Evolutionary conservation across 192 early-diverging fungal species (phyloP).

Genomic region (Geranomyces variabilis): DNA sequence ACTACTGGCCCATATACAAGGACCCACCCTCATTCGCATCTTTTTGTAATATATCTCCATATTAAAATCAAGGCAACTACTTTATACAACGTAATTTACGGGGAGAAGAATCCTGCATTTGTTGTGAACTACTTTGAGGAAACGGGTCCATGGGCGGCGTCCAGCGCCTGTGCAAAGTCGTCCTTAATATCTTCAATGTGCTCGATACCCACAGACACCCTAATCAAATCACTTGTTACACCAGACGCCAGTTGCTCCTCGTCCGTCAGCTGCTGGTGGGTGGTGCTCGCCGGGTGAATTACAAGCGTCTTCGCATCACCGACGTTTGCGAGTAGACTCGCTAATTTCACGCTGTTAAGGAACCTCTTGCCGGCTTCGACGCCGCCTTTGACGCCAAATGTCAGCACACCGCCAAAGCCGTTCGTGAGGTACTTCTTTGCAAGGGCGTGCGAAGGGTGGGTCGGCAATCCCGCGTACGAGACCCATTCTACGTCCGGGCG

Average conservation of each 20-base stretch:
- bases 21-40: too few relatives aligned
- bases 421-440: constrained; percentile 82
- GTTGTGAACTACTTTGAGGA: not conserved
- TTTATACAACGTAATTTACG: too few relatives aligned
- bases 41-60: too few relatives aligned
- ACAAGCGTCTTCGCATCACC: constrained; percentile 90
- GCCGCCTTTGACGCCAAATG: constrained; percentile 55
- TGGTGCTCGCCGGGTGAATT: constrained; percentile 83
- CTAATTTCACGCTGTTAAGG: constrained; percentile 77
- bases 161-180: constrained; percentile 51
- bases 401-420: constrained; percentile 86
- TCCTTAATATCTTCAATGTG: constrained; percentile 62
- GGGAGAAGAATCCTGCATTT: too few relatives aligned
- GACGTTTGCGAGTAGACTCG: constrained; percentile 93
- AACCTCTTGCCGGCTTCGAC: constrained; percentile 64
- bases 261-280: constrained; percentile 84
- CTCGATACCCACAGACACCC: constrained; percentile 86
- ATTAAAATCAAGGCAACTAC: too few relatives aligned
- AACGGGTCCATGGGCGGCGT: not conserved
- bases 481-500: constrained; percentile 83
- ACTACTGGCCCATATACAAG: too few relatives aligned
- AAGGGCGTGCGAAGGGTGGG: constrained; percentile 74
- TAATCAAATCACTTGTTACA: constrained; percentile 78
- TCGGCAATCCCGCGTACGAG: constrained; percentile 81
- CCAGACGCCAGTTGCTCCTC: constrained; percentile 79